Evolutionary conservation across 1,139 yeast species (phyloP), one percentile per base, ranked within the genome.

Genomic region (Saccharomyces hybrid): DNA sequence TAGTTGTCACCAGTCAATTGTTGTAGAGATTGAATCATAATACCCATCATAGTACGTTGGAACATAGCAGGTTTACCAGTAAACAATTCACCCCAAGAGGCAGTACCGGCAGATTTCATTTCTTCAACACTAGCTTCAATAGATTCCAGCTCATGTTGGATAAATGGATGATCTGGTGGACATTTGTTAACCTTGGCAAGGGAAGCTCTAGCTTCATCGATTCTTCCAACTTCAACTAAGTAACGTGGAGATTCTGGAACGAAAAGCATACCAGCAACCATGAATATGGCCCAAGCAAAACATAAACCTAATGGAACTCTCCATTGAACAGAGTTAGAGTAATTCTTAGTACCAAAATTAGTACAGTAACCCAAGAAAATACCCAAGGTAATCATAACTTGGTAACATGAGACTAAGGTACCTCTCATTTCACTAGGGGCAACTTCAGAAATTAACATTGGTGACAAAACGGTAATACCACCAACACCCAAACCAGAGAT

Each of bases 161-260:
- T 78, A 44, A 79, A 78, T 48, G 82, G 81, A 61, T 82, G 82
- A 55, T 82, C 84, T 16, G 74, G 65, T 2, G 78, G 64, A 49
- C 77, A 75, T 68, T 78, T 80, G 75, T 83, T 82, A 54, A 83
- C 79, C 61, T 71, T 79, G 52, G 85, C 82, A 64, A 86, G 71
- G 52, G 88, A 75, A 59, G 70, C 67, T 70, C 78, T 77, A 32
- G 91, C 93, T 54, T 78, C 78, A 24, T 76, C 86, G 53, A 80
- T 72, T 56, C 73, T 73, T 56, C 76, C 80, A 52, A 69, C 73
- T 58, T 81, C 78, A 59, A 84, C 77, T 69, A 78, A 77, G 72
- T 73, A 86, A 73, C 95, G 79, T 62, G 93, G 90, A 47, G 91
- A 82, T 71, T 86, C 95, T 55, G 93, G 93, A 71, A 84, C 79